Evolutionary conservation across 176 grass and related monocot species (phyloP).

Genomic region (Secale cereale): DNA sequence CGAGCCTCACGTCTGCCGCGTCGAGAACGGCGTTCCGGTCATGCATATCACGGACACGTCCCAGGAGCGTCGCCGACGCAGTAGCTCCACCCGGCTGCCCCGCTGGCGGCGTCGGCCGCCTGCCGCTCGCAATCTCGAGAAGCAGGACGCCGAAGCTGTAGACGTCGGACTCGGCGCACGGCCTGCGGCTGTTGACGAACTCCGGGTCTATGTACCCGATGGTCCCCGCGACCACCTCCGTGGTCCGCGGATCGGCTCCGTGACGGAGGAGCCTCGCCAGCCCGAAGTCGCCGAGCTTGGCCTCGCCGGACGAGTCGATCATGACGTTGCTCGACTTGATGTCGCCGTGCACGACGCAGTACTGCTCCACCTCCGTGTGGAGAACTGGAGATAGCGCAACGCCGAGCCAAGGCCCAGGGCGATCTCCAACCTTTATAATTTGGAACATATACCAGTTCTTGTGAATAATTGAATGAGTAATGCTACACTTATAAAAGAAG

Average conservation of each 20-base stretch:
- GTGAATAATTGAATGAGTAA: no score
- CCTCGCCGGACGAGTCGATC: not conserved
- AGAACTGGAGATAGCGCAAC: not conserved
- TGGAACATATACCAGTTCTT: no score
- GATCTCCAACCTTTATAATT: not conserved
- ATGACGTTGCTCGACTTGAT: constrained; percentile 21
- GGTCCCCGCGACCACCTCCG: not conserved
- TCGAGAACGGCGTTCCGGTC: not conserved
- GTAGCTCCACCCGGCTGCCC: not conserved
- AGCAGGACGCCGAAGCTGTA: constrained; percentile 44
- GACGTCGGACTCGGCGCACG: constrained; percentile 1
- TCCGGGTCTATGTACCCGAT: constrained; percentile 11
- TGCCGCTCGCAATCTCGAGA: not conserved
- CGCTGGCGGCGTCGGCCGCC: not conserved
- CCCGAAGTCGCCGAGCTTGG: constrained; percentile 31
- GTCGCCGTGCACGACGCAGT: constrained; percentile 7
- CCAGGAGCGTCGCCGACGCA: not conserved
- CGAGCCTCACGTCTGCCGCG: not conserved
- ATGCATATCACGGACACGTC: not conserved
- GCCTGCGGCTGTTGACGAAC: not conserved
- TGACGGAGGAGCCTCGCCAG: constrained; percentile 8
- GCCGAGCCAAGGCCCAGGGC: not conserved
- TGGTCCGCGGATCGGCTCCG: not conserved
- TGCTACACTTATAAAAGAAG: no score
- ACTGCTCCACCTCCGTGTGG: not conserved